These are phyloP conservation scores for Prosopis cineraria DNA, from an alignment of 306 rosid species.

Conservation along the genomic window DNA sequence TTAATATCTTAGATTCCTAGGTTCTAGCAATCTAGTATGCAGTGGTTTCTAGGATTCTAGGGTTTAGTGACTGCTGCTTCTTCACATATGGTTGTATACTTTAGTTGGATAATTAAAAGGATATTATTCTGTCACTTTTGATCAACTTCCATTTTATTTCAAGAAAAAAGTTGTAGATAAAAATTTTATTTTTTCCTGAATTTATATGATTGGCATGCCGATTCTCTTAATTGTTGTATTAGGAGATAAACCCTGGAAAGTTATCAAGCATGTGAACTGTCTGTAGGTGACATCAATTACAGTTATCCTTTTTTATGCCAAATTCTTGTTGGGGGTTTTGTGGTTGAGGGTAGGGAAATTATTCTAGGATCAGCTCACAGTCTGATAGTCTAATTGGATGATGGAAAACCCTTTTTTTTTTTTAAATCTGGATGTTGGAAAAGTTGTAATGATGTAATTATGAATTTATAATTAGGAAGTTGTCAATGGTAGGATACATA, in stretches of 20 bases:
- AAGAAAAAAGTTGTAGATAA: background rate
- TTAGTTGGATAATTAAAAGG: too few relatives aligned
- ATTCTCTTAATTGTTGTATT: slow-evolving; percentile 11
- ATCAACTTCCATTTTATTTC: slow-evolving; percentile 17
- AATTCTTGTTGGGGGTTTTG: slow-evolving; percentile 18
- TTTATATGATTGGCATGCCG: slow-evolving; percentile 18
- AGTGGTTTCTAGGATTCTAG: background rate
- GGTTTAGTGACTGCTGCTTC: background rate
- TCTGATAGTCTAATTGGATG: slow-evolving; percentile 19
- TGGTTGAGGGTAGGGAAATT: slow-evolving; percentile 19
- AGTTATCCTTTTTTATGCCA: slow-evolving; percentile 9
- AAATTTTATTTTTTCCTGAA: slow-evolving; percentile 12
- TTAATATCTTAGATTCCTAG: background rate
- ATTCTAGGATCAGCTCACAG: slow-evolving; percentile 1
- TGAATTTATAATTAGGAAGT: background rate
- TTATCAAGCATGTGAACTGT: slow-evolving; percentile 46
- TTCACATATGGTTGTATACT: background rate
- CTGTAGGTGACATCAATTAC: slow-evolving; percentile 11
- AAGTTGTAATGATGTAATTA: slow-evolving; percentile 11
- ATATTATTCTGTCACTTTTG: too few relatives aligned
- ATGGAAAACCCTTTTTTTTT: too few relatives aligned
- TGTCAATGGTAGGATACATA: slow-evolving; percentile 10
- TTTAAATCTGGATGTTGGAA: slow-evolving; percentile 32
- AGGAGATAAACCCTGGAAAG: slow-evolving; percentile 48
- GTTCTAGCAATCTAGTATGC: background rate